These are phyloP conservation scores for Penicillium tannophilum DNA, from an alignment of 495 filamentous ascomycete species.

Conservation along the genomic window DNA sequence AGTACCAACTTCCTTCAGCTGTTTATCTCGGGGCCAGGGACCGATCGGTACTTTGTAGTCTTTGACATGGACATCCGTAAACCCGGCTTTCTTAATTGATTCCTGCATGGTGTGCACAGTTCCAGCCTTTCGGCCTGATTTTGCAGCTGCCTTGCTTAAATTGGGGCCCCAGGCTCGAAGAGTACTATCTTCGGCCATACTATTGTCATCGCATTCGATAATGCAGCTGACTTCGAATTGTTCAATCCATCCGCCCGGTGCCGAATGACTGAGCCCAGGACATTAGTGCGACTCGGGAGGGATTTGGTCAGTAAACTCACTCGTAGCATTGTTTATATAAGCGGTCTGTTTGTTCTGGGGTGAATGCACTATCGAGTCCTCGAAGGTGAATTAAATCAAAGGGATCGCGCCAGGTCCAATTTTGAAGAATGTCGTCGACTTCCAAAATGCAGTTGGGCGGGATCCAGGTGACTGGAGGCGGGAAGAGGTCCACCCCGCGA, in stretches of 20 bases:
- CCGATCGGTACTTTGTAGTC: constrained; percentile 9
- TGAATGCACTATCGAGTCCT: constrained; percentile 9
- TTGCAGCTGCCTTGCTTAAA: not conserved
- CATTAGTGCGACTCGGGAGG: not conserved
- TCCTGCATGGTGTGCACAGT: constrained; percentile 4
- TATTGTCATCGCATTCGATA: constrained; percentile 43
- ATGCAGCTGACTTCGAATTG: constrained; percentile 46
- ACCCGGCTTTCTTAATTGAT: constrained; percentile 1
- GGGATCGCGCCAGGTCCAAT: constrained; percentile 11
- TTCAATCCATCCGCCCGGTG: constrained; percentile 55
- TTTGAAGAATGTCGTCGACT: constrained; percentile 10
- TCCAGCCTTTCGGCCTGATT: constrained; percentile 1
- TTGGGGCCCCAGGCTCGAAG: constrained; percentile 8
- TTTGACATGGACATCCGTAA: constrained; percentile 7
- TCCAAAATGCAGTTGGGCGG: constrained; percentile 14
- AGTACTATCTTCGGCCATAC: not conserved
- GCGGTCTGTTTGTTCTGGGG: not conserved
- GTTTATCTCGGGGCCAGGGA: constrained; percentile 8
- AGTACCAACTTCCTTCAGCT: constrained; percentile 4
- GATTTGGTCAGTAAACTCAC: not conserved
- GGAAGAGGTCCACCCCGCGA: constrained; percentile 13
- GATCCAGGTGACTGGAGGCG: constrained; percentile 6
- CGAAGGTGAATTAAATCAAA: constrained; percentile 16
- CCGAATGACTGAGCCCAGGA: not conserved
- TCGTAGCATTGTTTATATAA: constrained; percentile 13